These are phyloP conservation scores for Neonectria neomacrospora DNA, from an alignment of 2,329 filamentous ascomycete genomes.

Conservation along the genomic window DNA sequence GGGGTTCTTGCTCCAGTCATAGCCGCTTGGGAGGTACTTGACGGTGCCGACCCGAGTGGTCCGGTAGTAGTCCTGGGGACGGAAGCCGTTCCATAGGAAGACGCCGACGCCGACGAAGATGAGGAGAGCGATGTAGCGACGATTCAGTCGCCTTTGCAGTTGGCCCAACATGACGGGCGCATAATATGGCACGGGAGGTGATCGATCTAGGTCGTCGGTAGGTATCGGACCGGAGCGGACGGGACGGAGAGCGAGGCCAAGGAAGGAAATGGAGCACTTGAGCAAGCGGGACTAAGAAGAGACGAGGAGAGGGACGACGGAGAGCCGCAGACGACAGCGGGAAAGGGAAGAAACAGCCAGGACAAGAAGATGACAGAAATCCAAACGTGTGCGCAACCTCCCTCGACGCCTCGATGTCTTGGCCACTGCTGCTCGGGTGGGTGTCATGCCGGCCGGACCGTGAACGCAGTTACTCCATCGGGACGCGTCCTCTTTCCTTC, in stretches of 20 bases:
- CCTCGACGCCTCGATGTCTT: neutral
- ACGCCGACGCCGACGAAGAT: constrained; percentile 43
- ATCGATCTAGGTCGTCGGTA: neutral
- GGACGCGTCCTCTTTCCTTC: neutral
- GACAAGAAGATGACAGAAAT: neutral
- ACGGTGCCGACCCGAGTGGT: constrained; percentile 38
- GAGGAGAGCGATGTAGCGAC: constrained; percentile 48
- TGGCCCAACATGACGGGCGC: constrained; percentile 46
- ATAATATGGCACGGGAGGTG: constrained; percentile 24
- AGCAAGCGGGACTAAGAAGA: neutral
- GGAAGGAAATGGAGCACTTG: neutral
- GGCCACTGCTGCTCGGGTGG: neutral
- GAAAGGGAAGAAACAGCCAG: neutral
- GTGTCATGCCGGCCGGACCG: neutral
- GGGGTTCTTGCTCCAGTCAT: constrained; percentile 52
- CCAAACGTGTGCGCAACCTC: neutral
- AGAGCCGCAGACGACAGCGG: neutral
- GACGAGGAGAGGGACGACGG: neutral
- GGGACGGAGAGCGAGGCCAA: neutral
- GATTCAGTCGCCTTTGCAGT: constrained; percentile 47
- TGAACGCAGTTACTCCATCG: neutral
- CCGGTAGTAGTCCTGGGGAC: constrained; percentile 33
- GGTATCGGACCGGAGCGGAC: neutral
- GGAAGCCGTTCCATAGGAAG: constrained; percentile 45
- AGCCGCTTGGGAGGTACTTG: constrained; percentile 50